A percentile compares a stretch with the other conserved stretches of the same genome.
Conservation (phyloP, 164 flowering plant species). For the Piper betle region DNA sequence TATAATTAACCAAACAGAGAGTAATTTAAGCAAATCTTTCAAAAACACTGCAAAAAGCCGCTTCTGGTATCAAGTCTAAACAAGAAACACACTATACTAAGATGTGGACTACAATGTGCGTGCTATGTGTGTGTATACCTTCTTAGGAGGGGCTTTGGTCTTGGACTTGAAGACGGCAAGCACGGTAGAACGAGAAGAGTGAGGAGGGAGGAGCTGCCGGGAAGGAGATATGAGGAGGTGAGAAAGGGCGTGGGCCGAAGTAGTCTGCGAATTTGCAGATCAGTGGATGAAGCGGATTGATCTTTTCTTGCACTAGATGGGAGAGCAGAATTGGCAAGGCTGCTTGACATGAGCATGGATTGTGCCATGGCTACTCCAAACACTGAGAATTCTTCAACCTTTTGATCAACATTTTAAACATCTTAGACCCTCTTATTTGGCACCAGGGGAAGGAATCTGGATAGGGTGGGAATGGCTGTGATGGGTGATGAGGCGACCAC, state of each 20-base stretch:
- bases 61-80: too few relatives aligned
- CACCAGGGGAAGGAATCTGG: not conserved
- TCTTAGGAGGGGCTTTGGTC: slow-evolving; percentile 69
- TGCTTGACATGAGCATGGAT: slow-evolving; percentile 46
- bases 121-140: slow-evolving; percentile 19
- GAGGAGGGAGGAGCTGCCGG: slow-evolving; percentile 3
- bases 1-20: not conserved
- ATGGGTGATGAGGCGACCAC: not conserved
- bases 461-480: not conserved
- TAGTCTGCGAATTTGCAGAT: slow-evolving; percentile 21
- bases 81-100: not conserved
- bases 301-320: slow-evolving; percentile 15
- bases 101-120: not conserved
- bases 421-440: not conserved
- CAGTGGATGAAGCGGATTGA: slow-evolving; percentile 20
- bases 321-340: not conserved
- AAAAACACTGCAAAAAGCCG: not conserved
- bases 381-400: not conserved
- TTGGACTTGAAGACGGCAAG: slow-evolving; percentile 81
- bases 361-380: slow-evolving; percentile 43
- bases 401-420: too few relatives aligned
- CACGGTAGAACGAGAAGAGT: slow-evolving; percentile 17
- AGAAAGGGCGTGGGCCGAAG: slow-evolving; percentile 32
- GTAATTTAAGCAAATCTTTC: not conserved
- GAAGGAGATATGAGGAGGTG: slow-evolving; percentile 24